Conservation (phyloP, 768 basidiomycete species). For the Sarcomyxa edulis region DNA sequence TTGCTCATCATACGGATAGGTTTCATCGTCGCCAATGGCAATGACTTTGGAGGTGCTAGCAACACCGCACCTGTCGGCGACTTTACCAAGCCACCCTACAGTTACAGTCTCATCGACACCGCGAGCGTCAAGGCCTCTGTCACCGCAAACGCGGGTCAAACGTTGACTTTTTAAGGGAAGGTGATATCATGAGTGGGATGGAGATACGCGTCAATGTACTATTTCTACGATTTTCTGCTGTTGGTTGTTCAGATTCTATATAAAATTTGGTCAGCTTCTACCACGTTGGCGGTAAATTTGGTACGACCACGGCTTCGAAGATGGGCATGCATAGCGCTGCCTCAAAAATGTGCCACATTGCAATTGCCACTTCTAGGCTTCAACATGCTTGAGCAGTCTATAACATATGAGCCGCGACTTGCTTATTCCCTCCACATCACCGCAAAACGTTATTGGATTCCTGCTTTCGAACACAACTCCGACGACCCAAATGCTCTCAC, state of each 20-base stretch:
- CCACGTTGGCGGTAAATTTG: too few species aligned
- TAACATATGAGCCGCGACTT: conserved; percentile 30
- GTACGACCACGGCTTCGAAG: too few species aligned
- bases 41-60: conserved; percentile 27
- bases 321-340: too few species aligned
- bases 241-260: too few species aligned
- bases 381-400: conserved; percentile 10
- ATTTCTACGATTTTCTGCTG: too few species aligned
- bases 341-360: too few species aligned
- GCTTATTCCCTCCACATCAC: conserved; percentile 46
- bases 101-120: conserved; percentile 23
- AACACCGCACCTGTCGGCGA: conserved; percentile 26
- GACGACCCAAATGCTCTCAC: conserved; percentile 43
- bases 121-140: conserved; percentile 22
- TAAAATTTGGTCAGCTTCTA: too few species aligned
- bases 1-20: too few species aligned
- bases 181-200: too few species aligned
- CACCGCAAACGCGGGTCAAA: conserved; percentile 23
- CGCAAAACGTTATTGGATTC: conserved; percentile 53
- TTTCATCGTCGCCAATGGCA: conserved; percentile 33
- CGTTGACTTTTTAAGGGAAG: conserved; percentile 20
- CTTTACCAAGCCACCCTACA: conserved; percentile 30
- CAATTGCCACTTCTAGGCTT: conserved; percentile 3
- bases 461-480: conserved; percentile 29
- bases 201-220: too few species aligned